Percentiles rank a stretch among this genome's conserved stretches.
Evolutionary conservation across 495 filamentous ascomycete species (phyloP).

Genomic region (Glarea lozoyensis): DNA sequence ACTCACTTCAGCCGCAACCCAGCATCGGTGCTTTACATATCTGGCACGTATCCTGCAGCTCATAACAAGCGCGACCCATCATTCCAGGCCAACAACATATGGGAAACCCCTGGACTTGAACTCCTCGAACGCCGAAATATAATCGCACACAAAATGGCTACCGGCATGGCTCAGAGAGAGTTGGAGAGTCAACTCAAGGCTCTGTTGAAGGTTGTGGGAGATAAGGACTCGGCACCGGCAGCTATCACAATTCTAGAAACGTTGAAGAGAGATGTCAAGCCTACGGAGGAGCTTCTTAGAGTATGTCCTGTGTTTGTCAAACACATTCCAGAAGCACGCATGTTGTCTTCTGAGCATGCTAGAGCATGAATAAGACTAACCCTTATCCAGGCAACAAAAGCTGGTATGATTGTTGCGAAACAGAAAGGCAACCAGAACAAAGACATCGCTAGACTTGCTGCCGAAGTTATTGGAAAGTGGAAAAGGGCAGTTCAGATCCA

Average conservation of each 20-base stretch:
- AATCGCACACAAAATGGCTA: too few species aligned
- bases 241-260: constrained; percentile 64
- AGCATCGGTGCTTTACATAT: too few species aligned
- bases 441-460: constrained; percentile 63
- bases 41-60: too few species aligned
- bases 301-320: constrained; percentile 34
- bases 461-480: constrained; percentile 83
- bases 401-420: constrained; percentile 82
- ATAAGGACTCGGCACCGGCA: constrained; percentile 53
- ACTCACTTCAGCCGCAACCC: too few species aligned
- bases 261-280: constrained; percentile 64
- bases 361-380: neutral
- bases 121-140: too few species aligned
- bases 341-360: constrained; percentile 1
- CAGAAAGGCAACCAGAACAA: constrained; percentile 65
- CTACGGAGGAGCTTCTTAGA: constrained; percentile 80
- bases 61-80: too few species aligned
- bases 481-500: constrained; percentile 64
- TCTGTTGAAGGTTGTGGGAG: constrained; percentile 65
- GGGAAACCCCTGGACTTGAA: too few species aligned
- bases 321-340: constrained; percentile 3
- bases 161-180: constrained; percentile 71
- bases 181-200: constrained; percentile 63
- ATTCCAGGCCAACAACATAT: too few species aligned
- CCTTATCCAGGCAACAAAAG: constrained; percentile 60